Evolutionary conservation across 1,139 yeast genomes (phyloP), one percentile per base, ranked within the genome.

Genomic region (Magnusiomyces starmeri): DNA sequence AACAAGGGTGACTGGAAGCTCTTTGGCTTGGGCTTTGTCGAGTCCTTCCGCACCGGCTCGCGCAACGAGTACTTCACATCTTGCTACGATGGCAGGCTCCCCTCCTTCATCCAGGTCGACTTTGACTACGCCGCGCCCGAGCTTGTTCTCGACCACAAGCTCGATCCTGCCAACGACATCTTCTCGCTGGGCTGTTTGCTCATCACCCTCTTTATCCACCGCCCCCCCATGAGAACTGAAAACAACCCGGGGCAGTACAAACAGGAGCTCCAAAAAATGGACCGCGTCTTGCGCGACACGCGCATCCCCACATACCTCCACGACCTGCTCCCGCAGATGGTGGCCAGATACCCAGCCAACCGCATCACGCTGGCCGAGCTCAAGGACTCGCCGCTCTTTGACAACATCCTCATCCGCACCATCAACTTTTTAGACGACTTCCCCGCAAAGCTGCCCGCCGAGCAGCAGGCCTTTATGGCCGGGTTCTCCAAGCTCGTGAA

Each of bases 1-100:
- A 82, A 80, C 42, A 89, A 85, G 59, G 94, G 95, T 1, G 98
- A 92, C 68, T 94, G 97, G 97, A 92, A 90, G 67, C 67, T 92
- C 2, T 78, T 85, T 8, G 97, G 97, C 0, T 76, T 85, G 57
- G 78, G 78, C 48, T 84, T 84, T 60, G 66, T 86, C 26, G 65
- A 65, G 45, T 21, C 50, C 16, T 42, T 29, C 22, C 29, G 9
- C 14, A 35, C 26, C 3, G 20, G 16, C 9, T 25, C 37, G 20
- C 16, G 21, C n/a, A 60, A 55, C 37, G 82, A 78, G 52, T 82
- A 72, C 59, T 82, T 74, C 59, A 70, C 83, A 49, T 82, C 83
- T 66, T 79, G 81, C 49, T 76, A 78, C 57, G 88, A 86, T 59
- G 83, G 90, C 2, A 71, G 92, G 50, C 76, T 87, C 46, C 96